Evolutionary conservation across 1,284 basidiomycete species (phyloP), one percentile per base, ranked within the genome.

Genomic region (Entoloma clypeatum): DNA sequence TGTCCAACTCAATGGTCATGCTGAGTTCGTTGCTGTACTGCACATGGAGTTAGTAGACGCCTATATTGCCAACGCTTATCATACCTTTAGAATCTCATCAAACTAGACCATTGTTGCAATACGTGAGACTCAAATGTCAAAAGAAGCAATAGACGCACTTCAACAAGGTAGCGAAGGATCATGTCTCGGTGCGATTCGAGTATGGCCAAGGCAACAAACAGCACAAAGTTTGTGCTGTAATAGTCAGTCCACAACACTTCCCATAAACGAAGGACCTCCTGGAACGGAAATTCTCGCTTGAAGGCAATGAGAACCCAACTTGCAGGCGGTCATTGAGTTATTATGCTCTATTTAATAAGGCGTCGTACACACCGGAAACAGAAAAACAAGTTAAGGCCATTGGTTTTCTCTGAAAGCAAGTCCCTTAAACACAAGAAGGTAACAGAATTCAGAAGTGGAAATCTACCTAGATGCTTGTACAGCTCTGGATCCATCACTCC

Each of bases 221-320:
- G 76, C n/a, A 93, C 81, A 57, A 98, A 97, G 23, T 84, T 71
- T 23, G 76, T 78, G 59, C 85, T 90, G 64, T 92, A 92, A 57
- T 89, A 87, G 55, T 94, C 82, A 5, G 93, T 93, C 88, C 91
- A 96, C n/a, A 96, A 67, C 7, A 92, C 85, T 63, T 99, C 96
- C 96, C 96, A 99, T 6, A 99, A 67, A 14, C 79, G 75, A 23
- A 94, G 69, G 18, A 98, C 87, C 39, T 95, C 86, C 24, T 87
- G 77, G 62, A 98, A 94, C 2, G 81, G 67, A 62, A 99, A 97
- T 62, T 99, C 95, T 47, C 95, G 85, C 66, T 97, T 97, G 77
- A 96, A 97, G 1, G 83, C 69, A 49, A 95, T 94, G 36, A 91
- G 70, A 13, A 92, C 77, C 89, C 89, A 92, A 39, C 88, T 82